Base-by-base conservation (phyloP, 1,139 yeast genomes). In the Suhomyces guaymorum region DNA sequence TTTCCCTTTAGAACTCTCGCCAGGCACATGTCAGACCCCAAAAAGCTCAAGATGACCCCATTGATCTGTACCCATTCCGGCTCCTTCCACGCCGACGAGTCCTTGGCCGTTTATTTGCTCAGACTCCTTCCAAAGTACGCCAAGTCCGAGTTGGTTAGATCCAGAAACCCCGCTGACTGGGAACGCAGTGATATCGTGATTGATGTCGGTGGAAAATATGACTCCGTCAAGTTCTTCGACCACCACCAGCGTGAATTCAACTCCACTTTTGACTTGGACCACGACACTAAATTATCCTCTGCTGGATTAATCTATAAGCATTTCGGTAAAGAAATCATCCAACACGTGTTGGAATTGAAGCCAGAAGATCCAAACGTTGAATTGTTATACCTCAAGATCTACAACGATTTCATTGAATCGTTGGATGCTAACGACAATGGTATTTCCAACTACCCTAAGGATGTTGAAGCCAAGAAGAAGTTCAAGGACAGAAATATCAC, bases 381-480 rank as follows among this genome's bases (percentile, higher is more conserved):
- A 16, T 61, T 80, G 28, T 65, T 92, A 39, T 87, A 83, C 59
- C 72, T 73, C 34, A 85, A 85, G 58, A 70, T 90, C 11, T 92
- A 92, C 68, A 76, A 78, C 44, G 94, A 85, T 46, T 89, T 92
- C 52, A 70, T 92, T 42, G 98, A 48, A 38, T 82, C 96, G 15
- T 73, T 92, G 35, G 99, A 92, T 64, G 98, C 97, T 38, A 88
- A 89, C 54, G 99, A 92, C 59, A 92, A 92, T 54, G 99, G 99
- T 52, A 78, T 92, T 42, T 73, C 75, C 53, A 83, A 85, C 51
- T 88, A 81, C 52, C 74, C 83, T 49, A 54, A 68, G 36, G 75
- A 74, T 7, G 68, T 73, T 22, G 66, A 63, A 32, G 72, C 75
- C 16, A 46, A 49, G 38, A 48, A 43, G 41, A 68, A 63, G 43